Evolutionary conservation across 805 yeast species (phyloP), one percentile per base, ranked within the genome.

Genomic region (Nakazawaea holstii): DNA sequence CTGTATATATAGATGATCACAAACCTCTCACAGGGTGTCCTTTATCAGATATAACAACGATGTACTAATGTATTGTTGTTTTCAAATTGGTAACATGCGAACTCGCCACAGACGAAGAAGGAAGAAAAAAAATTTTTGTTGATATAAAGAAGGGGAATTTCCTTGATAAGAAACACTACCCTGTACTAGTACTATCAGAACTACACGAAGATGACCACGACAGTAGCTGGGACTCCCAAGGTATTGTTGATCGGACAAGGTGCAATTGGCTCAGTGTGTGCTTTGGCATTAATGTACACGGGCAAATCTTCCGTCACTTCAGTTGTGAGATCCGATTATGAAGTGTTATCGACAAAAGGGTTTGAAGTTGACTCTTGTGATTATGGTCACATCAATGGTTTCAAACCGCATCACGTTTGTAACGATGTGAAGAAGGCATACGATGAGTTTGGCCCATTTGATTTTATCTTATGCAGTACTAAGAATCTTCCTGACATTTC

Each of bases 201-300:
- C 24, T 20, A 20, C 5, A 20, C 24, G 5, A 20, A 20, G 3
- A 20, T 20, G 24, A 20, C 24, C 24, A 5, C 24, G 5, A 5
- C 24, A 50, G 35, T 4, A 4, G 13, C 14, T 4, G 35, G 4
- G 6, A 31, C 13, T 11, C 39, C 62, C 27, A 68, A 69, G 46
- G 80, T 82, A 14, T 67, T 87, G 10, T 66, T 87, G 8, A 74
- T 87, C 35, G 96, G 96, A 10, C 76, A 88, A 35, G 96, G 95
- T 13, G 95, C 95, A 31, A 92, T 88, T 8, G 96, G 96, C 33
- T 73, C 87, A 9, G 77, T 87, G 30, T 81, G 84, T 2, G 88
- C 94, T 0, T 72, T 81, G 42, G 77, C 87, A 0, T 67, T 87
- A 29, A 70, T 68, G 53, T 60, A 61, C 40, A 68, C 73, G 37